A percentile compares a stretch with the other conserved stretches of the same genome.
Conservation (phyloP, 768 basidiomycete genomes). For the Lactarius quietus region DNA sequence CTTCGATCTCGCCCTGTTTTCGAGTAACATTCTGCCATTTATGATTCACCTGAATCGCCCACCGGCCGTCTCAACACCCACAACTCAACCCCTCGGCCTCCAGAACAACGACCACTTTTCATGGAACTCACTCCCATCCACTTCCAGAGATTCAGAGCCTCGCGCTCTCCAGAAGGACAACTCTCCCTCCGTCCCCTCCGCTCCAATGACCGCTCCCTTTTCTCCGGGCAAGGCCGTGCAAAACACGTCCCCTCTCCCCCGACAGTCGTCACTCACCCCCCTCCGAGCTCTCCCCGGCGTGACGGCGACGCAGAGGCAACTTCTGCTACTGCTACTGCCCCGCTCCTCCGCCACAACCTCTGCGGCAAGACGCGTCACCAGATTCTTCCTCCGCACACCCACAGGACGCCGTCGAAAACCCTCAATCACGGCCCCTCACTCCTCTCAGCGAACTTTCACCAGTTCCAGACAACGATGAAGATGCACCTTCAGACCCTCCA, state of each 20-base stretch:
- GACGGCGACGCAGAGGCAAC: slow-evolving; percentile 8
- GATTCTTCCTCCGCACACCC: slow-evolving; percentile 24
- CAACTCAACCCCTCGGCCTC: slow-evolving; percentile 21
- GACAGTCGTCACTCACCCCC: slow-evolving; percentile 21
- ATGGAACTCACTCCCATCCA: slow-evolving; percentile 14
- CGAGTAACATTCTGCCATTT: slow-evolving; percentile 15
- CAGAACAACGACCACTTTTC: slow-evolving; percentile 25
- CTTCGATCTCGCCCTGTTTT: slow-evolving; percentile 3
- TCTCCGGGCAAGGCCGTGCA: slow-evolving; percentile 10
- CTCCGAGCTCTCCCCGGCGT: slow-evolving; percentile 23
- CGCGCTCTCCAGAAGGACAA: slow-evolving; percentile 20
- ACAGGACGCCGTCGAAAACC: slow-evolving; percentile 23
- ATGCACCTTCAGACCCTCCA: slow-evolving; percentile 39
- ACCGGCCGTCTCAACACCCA: slow-evolving; percentile 29
- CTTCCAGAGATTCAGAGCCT: slow-evolving; percentile 19
- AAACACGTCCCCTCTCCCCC: slow-evolving; percentile 17
- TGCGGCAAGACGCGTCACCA: slow-evolving; percentile 14
- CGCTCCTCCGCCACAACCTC: slow-evolving; percentile 24
- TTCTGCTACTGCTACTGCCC: neutral
- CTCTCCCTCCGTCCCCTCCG: slow-evolving; percentile 13
- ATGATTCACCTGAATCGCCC: slow-evolving; percentile 37
- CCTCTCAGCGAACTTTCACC: slow-evolving; percentile 77
- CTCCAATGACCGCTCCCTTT: slow-evolving; percentile 11
- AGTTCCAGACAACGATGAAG: slow-evolving; percentile 55
- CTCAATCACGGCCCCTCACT: slow-evolving; percentile 55